Evolutionary conservation across 2,329 filamentous ascomycete species (phyloP).

Genomic region (Calonectria montana): DNA sequence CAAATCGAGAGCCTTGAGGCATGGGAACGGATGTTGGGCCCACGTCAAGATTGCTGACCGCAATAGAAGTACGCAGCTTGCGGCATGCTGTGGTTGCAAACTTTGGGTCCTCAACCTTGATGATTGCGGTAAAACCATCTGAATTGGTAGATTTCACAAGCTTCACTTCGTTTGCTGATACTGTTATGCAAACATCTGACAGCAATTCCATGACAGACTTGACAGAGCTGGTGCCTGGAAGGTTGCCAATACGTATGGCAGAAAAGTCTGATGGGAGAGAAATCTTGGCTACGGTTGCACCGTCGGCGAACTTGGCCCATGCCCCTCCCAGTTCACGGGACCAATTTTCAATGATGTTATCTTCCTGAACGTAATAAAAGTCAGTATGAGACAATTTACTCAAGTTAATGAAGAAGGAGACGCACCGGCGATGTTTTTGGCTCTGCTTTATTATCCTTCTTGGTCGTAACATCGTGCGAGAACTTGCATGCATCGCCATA

Average conservation of each 20-base stretch:
- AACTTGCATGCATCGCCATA: background rate
- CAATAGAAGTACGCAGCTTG: background rate
- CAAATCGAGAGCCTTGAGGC: slow-evolving; percentile 38
- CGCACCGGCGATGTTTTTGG: background rate
- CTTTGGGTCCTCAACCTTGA: slow-evolving; percentile 17
- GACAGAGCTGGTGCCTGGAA: slow-evolving; percentile 36
- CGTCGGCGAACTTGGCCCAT: slow-evolving; percentile 46
- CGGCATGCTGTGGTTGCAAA: slow-evolving; percentile 19
- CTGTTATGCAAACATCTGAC: background rate
- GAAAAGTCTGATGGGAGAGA: slow-evolving; percentile 51
- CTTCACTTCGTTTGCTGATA: background rate
- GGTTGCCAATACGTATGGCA: slow-evolving; percentile 45
- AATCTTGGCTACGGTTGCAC: slow-evolving; percentile 43
- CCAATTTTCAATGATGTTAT: background rate
- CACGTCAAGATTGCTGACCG: background rate
- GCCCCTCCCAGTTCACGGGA: slow-evolving; percentile 39
- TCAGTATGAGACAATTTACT: background rate
- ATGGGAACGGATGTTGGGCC: slow-evolving; percentile 27
- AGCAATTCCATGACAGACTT: slow-evolving; percentile 37
- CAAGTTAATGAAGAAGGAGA: background rate
- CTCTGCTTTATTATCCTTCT: background rate
- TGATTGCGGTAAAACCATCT: background rate
- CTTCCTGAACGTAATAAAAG: background rate
- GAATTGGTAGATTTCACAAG: background rate
- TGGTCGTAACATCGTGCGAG: background rate